Evolutionary conservation across 2,329 filamentous ascomycete species (phyloP).

Genomic region (Claviceps sorghi): DNA sequence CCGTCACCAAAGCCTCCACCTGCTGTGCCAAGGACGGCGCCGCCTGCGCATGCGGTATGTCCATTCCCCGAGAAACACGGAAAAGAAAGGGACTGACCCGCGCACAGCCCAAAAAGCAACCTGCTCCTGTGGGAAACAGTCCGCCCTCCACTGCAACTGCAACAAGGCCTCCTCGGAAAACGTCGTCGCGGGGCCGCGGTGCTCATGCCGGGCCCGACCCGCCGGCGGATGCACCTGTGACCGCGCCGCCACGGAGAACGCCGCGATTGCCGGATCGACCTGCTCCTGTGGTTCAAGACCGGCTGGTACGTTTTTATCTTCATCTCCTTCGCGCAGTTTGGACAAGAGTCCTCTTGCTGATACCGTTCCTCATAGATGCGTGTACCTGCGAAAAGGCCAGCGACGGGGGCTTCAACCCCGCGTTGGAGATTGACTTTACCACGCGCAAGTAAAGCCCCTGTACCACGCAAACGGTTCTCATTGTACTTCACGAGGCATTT

Average conservation of each 20-base stretch:
- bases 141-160: slow-evolving; percentile 76
- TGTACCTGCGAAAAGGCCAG: slow-evolving; percentile 74
- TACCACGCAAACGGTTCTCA: too few relatives aligned
- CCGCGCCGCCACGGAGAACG: slow-evolving; percentile 55
- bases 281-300: slow-evolving; percentile 69
- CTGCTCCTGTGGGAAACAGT: slow-evolving; percentile 83
- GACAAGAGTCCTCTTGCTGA: slow-evolving; percentile 6
- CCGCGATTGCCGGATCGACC: slow-evolving; percentile 39
- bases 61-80: not conserved
- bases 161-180: slow-evolving; percentile 66
- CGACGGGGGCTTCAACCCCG: slow-evolving; percentile 44
- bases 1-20: slow-evolving; percentile 27
- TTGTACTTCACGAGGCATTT: not conserved
- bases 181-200: slow-evolving; percentile 53
- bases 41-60: slow-evolving; percentile 44
- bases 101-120: slow-evolving; percentile 44
- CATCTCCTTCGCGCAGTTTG: too few relatives aligned
- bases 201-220: slow-evolving; percentile 70
- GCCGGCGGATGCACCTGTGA: slow-evolving; percentile 74
- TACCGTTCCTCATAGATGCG: slow-evolving; percentile 29
- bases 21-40: slow-evolving; percentile 41
- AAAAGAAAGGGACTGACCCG: not conserved
- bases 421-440: slow-evolving; percentile 76
- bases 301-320: slow-evolving; percentile 47
- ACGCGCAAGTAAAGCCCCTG: slow-evolving; percentile 39